Percentiles rank a stretch among this genome's conserved stretches.
Conservation (phyloP, 2,329 filamentous ascomycete species). For the Hymenoscyphus infarciens region DNA sequence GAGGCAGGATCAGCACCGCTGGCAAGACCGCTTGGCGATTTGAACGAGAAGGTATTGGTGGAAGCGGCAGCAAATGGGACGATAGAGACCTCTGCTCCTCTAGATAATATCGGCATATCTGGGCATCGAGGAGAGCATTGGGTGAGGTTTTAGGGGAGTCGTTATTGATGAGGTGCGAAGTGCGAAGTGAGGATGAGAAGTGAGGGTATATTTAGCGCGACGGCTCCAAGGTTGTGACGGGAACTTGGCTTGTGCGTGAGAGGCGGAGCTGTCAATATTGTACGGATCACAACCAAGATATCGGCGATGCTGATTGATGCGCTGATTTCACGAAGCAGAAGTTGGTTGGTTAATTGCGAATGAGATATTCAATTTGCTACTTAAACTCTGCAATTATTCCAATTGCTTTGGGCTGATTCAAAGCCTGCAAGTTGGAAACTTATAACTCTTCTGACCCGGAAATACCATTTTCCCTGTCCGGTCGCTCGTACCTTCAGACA, state of each 20-base stretch:
- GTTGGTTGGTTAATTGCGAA: background rate
- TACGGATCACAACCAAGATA: background rate
- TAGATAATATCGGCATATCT: constrained; percentile 16
- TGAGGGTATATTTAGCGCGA: constrained; percentile 13
- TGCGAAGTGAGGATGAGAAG: constrained; percentile 11
- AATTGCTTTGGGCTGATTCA: background rate
- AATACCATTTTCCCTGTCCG: background rate
- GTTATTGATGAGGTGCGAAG: constrained; percentile 10
- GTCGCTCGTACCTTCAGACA: background rate
- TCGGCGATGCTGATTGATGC: background rate
- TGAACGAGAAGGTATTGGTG: background rate
- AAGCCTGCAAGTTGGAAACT: background rate
- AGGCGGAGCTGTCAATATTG: constrained; percentile 1
- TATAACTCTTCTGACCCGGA: background rate
- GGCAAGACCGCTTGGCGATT: constrained; percentile 23
- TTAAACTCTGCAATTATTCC: background rate
- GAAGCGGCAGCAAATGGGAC: background rate
- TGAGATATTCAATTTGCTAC: background rate
- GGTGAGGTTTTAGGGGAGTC: background rate
- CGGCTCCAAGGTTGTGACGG: background rate
- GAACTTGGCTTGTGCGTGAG: background rate
- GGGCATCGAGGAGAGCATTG: constrained; percentile 6
- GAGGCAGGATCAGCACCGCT: constrained; percentile 27
- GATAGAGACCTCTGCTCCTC: constrained; percentile 6
- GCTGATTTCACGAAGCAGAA: too few relatives aligned